phyloP scores from a whole-genome alignment of 768 basidiomycete species.

The Boletellus ananiceps region DNA sequence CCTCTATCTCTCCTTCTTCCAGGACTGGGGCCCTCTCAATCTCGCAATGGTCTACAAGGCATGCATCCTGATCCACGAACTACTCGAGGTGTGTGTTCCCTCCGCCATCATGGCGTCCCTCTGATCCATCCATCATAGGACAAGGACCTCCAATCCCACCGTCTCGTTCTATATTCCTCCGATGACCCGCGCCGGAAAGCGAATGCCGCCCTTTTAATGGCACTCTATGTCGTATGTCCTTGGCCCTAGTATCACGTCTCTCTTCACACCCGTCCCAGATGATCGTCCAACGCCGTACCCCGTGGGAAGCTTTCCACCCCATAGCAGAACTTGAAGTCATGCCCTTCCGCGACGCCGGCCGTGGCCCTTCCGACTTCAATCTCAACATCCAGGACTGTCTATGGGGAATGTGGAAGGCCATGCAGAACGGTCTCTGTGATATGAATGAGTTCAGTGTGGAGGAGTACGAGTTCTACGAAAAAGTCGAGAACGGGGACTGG shows the following conservation, averaged over 20 bases:
- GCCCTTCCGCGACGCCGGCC: conserved; percentile 94
- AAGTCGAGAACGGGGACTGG: conserved; percentile 94
- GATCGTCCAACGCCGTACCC: conserved; percentile 85
- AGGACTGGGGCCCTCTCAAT: conserved; percentile 92
- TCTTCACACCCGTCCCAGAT: conserved; percentile 50
- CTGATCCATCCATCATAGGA: conserved; percentile 48
- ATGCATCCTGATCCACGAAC: conserved; percentile 86
- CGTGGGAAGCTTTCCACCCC: conserved; percentile 94
- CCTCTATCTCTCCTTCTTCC: conserved; percentile 88
- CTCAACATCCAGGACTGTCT: conserved; percentile 90
- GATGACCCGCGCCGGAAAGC: conserved; percentile 84
- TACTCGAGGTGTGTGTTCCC: conserved; percentile 61
- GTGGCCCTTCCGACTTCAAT: conserved; percentile 88
- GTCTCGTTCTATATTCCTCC: conserved; percentile 84
- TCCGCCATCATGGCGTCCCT: conserved; percentile 18
- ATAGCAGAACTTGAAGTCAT: conserved; percentile 90
- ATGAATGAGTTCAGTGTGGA: conserved; percentile 91
- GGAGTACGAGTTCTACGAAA: conserved; percentile 93
- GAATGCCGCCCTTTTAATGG: conserved; percentile 91
- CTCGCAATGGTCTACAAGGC: conserved; percentile 91
- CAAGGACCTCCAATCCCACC: conserved; percentile 62
- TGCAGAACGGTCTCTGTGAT: conserved; percentile 89
- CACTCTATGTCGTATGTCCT: conserved; percentile 79
- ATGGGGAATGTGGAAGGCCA: conserved; percentile 84
- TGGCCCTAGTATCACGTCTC: conserved; percentile 3